Evolutionary conservation across 345 rosid genomes (phyloP).

Genomic region (Gossypium raimondii): DNA sequence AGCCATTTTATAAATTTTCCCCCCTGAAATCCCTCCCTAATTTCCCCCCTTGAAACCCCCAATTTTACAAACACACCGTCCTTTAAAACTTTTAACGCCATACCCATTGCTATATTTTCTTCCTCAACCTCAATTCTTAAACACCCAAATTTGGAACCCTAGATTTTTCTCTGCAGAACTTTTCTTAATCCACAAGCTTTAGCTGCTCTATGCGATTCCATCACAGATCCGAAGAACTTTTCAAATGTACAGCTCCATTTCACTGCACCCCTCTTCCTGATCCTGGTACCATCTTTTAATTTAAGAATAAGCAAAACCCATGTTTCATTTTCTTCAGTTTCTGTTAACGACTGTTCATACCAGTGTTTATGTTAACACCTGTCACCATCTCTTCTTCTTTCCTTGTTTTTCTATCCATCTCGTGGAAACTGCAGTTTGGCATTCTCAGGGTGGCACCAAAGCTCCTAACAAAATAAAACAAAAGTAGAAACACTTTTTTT

Average conservation of each 20-base stretch:
- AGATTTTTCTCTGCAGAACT: too few species aligned
- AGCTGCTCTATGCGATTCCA: too few species aligned
- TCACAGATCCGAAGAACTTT: too few species aligned
- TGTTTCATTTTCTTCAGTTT: not conserved
- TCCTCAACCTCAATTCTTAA: too few species aligned
- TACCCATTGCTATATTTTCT: too few species aligned
- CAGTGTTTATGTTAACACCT: not conserved
- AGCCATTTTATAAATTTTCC: too few species aligned
- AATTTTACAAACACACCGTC: too few species aligned
- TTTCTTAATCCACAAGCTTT: too few species aligned
- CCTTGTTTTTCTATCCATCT: not conserved
- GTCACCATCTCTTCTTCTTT: not conserved
- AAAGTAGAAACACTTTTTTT: not conserved
- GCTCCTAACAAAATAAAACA: not conserved
- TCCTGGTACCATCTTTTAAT: not conserved
- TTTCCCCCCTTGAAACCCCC: too few species aligned
- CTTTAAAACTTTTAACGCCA: too few species aligned
- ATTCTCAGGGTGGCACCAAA: not conserved
- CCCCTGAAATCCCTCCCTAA: too few species aligned
- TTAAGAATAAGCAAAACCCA: not conserved
- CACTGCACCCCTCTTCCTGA: conserved; percentile 3
- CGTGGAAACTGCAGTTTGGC: not conserved
- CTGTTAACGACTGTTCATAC: not conserved
- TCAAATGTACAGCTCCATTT: conserved; percentile 6
- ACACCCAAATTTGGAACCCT: too few species aligned